Base-by-base conservation (phyloP, 2,329 filamentous ascomycete species). In the Apiospora arundinis region DNA sequence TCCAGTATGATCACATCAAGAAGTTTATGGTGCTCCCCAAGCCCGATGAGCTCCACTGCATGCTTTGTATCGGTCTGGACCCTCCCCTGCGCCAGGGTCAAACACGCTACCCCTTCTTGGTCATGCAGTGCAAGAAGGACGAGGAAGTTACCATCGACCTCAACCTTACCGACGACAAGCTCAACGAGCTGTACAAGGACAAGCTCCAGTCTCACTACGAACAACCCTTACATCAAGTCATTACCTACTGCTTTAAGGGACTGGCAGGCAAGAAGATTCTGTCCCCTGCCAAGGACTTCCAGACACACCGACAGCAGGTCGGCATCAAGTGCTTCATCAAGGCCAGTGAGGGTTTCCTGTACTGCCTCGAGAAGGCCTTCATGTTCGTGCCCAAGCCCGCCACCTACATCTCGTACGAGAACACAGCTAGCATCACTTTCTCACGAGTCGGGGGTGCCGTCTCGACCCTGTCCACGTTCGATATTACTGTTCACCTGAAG, bases 261-360 rank as follows among this genome's bases (percentile, higher is more conserved):
- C 86, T 99, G 66, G 95, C 95, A 25, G 95, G 95, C 78, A 98
- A 98, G 89, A 97, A 97, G 84, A 92, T 99, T 73, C 95, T 95
- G 40, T 93, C 93, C 73, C 96, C 96, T 1, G 96, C 95, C 67
- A 95, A 95, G 83, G 95, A 98, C 82, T 99, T 99, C 83, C 88
- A 92, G 80, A 97, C 91, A 87, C 96, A 98, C 84, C 95, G 97
- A 81, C 91, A 93, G 78, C 95, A 98, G 82, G 94, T 92, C 76
- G 96, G 96, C 72, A 97, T 99, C 83, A 99, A 99, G 85, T 99
- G 96, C 83, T 97, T 95, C n/a, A 98, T 99, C 90, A 99, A 99
- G 85, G 97, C 97, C 70, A 98, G 97, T 82, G 96, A 99, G 84
- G 96, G 97, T 73, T 95, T 97, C 80, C 86, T 99, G 68, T 99